Base-by-base conservation (phyloP, 1,139 yeast species). In the Debaryomyces coudertii region DNA sequence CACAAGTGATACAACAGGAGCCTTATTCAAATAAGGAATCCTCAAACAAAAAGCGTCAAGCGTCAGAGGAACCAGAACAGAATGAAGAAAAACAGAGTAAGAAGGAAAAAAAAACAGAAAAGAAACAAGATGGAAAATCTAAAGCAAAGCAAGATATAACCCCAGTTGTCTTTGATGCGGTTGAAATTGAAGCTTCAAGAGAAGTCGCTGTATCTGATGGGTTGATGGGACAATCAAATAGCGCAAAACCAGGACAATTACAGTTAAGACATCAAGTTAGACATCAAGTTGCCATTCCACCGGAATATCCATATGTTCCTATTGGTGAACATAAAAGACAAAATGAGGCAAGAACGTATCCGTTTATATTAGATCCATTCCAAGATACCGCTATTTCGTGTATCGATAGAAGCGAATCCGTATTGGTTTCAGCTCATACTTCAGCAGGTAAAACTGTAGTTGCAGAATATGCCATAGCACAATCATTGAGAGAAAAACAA, bases 361-460 rank as follows among this genome's bases (percentile, higher is more conserved):
- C 98, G 0, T 93, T 93, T 66, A 82, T 83, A 2, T 77, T 93
- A 51, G 99, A 93, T 75, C 96, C 97, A 29, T 93, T 93, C 74
- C 99, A 93, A 68, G 95, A 93, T 53, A 93, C 96, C 33, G 90
- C 99, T 7, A 85, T 93, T 47, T 90, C 95, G 35, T 93, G 97
- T 66, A 87, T 93, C 51, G 98, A 93, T 63, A 80, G 97, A 60
- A 84, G 87, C 52, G 98, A 93, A 64, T 87, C 96, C n/a, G 99
- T 93, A 7, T 78, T 93, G 57, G 98, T 93, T 2, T 92, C 98
- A 20, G 99, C 99, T 0, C 99, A 93, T 62, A 92, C 99, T 0
- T 92, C 98, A 25, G 99, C 99, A 6, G 99, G 99, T 71, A 93
- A 93, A 63, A 93, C 99, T 0, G 99, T 95, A 40, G 99, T 93